These are phyloP conservation scores for Zalaria sp. DNA, from an alignment of 2,329 filamentous ascomycete species.

Conservation along the genomic window DNA sequence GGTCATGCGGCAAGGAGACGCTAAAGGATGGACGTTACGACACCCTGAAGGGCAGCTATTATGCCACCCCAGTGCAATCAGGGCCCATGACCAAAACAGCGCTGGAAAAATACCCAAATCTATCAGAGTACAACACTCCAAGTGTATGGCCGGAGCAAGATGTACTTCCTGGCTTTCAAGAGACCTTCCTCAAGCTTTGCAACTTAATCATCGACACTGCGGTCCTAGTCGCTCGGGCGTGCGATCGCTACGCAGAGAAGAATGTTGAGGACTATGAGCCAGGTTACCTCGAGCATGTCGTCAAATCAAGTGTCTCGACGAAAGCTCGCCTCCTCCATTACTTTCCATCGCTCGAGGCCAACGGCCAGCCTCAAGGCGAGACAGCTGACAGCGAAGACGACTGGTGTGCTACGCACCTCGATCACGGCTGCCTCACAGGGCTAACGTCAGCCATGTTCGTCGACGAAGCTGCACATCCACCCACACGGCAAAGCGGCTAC, in stretches of 20 bases:
- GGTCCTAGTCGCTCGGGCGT: constrained; percentile 76
- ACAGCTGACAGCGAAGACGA: constrained; percentile 44
- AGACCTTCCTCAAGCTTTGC: constrained; percentile 62
- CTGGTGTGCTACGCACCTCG: constrained; percentile 86
- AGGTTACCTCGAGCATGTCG: constrained; percentile 76
- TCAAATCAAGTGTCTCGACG: constrained; percentile 70
- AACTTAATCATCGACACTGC: constrained; percentile 78
- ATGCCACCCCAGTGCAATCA: constrained; percentile 54
- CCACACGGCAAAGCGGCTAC: constrained; percentile 11
- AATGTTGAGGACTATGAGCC: constrained; percentile 64
- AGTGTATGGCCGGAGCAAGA: constrained; percentile 72
- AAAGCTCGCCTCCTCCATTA: constrained; percentile 91
- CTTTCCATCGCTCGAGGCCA: constrained; percentile 44
- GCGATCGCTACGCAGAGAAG: constrained; percentile 68
- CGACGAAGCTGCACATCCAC: constrained; percentile 47
- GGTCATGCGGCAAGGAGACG: constrained; percentile 72
- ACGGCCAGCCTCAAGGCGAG: constrained; percentile 22
- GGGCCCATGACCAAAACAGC: constrained; percentile 44
- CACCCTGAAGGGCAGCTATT: constrained; percentile 71
- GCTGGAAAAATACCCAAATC: constrained; percentile 43
- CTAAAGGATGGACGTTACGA: constrained; percentile 66
- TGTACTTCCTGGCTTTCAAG: constrained; percentile 61
- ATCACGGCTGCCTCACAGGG: constrained; percentile 88
- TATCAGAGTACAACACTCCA: constrained; percentile 77
- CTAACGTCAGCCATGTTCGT: constrained; percentile 94